These are phyloP conservation scores for Ceratobasidium sp. DNA, from an alignment of 1,284 basidiomycete species.

Conservation along the genomic window DNA sequence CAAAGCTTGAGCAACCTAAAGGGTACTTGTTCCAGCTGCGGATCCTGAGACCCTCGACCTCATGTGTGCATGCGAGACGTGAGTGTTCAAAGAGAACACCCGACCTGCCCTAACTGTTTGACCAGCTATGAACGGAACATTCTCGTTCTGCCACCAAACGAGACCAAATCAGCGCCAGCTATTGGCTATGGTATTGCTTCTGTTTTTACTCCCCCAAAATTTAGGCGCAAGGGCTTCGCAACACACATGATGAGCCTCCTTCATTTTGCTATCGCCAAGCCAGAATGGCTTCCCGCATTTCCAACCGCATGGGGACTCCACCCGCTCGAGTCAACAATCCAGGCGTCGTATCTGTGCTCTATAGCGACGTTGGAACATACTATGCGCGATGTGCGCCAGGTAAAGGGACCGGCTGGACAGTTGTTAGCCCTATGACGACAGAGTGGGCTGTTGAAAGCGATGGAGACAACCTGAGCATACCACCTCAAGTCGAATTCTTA, in stretches of 20 bases:
- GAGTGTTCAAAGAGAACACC: conserved; percentile 47
- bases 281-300: conserved; percentile 54
- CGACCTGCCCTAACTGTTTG: conserved; percentile 3
- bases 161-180: conserved; percentile 52
- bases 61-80: conserved; percentile 63
- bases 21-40: conserved; percentile 60
- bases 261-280: conserved; percentile 62
- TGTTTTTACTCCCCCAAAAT: conserved; percentile 61
- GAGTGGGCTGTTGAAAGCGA: conserved; percentile 57
- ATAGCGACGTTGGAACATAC: conserved; percentile 72
- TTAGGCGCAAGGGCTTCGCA: conserved; percentile 64
- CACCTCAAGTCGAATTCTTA: conserved; percentile 34
- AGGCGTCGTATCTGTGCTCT: conserved; percentile 65
- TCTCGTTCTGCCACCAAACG: conserved; percentile 48
- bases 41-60: conserved; percentile 59
- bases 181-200: conserved; percentile 63
- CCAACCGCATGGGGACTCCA: conserved; percentile 57
- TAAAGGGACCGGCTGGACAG: conserved; percentile 62
- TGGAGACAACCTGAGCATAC: conserved; percentile 2
- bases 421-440: conserved; percentile 58
- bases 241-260: conserved; percentile 65
- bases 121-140: conserved; percentile 53
- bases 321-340: conserved; percentile 54
- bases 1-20: conserved; percentile 47
- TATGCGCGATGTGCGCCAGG: conserved; percentile 62